These are phyloP conservation scores for Diaporthe nobilis DNA, from an alignment of 2,329 filamentous ascomycete species.

Conservation along the genomic window DNA sequence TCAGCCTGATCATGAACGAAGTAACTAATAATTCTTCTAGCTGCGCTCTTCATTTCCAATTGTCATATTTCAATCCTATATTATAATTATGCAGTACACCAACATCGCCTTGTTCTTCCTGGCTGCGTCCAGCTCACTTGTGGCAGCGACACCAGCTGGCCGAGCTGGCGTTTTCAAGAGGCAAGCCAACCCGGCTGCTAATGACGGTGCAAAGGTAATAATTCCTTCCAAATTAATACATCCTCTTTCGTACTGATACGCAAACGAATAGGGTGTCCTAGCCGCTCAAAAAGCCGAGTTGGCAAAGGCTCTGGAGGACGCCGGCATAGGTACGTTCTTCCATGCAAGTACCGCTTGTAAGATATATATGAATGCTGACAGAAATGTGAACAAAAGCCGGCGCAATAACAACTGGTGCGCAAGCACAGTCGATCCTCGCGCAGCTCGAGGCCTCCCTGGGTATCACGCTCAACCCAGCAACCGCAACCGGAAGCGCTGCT, in stretches of 20 bases:
- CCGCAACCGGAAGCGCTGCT: background rate
- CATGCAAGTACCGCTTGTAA: background rate
- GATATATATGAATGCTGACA: background rate
- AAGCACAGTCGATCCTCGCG: slow-evolving; percentile 10
- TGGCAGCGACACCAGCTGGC: slow-evolving; percentile 13
- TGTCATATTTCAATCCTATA: background rate
- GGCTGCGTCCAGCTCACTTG: slow-evolving; percentile 19
- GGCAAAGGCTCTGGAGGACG: background rate
- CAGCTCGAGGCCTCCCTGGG: slow-evolving; percentile 18
- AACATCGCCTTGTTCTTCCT: background rate
- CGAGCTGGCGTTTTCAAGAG: background rate
- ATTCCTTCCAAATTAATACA: background rate
- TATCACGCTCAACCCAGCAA: slow-evolving; percentile 10
- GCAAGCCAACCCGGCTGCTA: slow-evolving; percentile 21
- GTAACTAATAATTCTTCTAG: background rate
- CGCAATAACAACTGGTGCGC: background rate
- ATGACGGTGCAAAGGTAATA: slow-evolving; percentile 16
- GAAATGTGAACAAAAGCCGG: background rate
- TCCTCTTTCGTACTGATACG: background rate
- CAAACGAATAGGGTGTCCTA: background rate
- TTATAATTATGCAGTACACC: background rate
- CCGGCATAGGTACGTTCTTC: background rate
- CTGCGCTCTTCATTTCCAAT: background rate
- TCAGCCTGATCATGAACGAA: background rate
- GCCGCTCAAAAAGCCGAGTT: slow-evolving; percentile 21